Conservation (phyloP, 2,329 filamentous ascomycete species). For the Waltergamsia citrina region DNA sequence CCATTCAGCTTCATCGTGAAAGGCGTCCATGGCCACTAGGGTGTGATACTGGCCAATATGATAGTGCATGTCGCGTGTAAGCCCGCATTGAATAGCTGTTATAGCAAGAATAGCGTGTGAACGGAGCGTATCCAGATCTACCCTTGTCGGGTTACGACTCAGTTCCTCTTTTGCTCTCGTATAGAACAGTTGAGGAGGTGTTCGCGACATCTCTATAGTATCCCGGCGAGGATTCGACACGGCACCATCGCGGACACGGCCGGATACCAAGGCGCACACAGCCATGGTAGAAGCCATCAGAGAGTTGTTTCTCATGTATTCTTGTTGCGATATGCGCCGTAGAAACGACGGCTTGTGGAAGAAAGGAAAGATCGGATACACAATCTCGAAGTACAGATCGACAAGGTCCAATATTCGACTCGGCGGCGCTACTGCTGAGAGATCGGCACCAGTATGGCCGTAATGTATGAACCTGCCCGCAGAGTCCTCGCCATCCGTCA, state of each 20-base stretch:
- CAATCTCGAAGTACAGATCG: slow-evolving; percentile 39
- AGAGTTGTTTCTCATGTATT: slow-evolving; percentile 30
- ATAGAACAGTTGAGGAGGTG: slow-evolving; percentile 11
- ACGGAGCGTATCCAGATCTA: slow-evolving; percentile 9
- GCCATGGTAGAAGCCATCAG: slow-evolving; percentile 42
- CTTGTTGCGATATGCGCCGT: slow-evolving; percentile 24
- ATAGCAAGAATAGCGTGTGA: slow-evolving; percentile 34
- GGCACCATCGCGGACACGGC: slow-evolving; percentile 38
- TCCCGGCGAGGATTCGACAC: slow-evolving; percentile 24
- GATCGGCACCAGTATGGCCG: neutral
- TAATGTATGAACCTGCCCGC: no score
- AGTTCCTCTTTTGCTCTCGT: slow-evolving; percentile 9
- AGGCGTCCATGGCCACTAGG: slow-evolving; percentile 33
- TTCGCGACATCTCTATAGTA: slow-evolving; percentile 28
- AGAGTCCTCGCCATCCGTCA: no score
- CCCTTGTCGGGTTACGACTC: slow-evolving; percentile 1
- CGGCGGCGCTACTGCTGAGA: slow-evolving; percentile 3
- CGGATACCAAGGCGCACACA: slow-evolving; percentile 37
- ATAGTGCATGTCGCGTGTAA: slow-evolving; percentile 36
- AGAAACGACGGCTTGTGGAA: slow-evolving; percentile 37
- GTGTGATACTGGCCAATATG: slow-evolving; percentile 41
- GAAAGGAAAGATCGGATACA: slow-evolving; percentile 44
- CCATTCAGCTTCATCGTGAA: slow-evolving; percentile 46
- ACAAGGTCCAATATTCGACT: slow-evolving; percentile 28
- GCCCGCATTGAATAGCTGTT: slow-evolving; percentile 39